Base-by-base conservation (phyloP, 371 early-diverging fungal genomes). In the Mucor velutinosus region DNA sequence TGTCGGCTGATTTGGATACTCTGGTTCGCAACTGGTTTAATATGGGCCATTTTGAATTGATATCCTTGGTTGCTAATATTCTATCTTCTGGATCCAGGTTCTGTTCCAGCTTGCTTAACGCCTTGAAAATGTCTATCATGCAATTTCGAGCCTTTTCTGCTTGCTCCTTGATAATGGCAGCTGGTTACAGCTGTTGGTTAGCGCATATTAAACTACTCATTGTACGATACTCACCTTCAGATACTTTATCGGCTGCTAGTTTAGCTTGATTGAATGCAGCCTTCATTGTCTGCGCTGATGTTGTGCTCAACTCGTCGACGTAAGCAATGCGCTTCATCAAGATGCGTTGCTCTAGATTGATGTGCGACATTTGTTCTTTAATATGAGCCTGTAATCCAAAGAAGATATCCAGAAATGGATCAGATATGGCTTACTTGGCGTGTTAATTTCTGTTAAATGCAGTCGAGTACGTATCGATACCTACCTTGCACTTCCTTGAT, bases 241-340 rank as follows among this genome's bases (percentile, higher is more conserved):
- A 33, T 15, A 72, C 7, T 53, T 64, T 72, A 12, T 72, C 73
- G 7, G 69, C 61, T n/a, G 57, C 68, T 7, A 62, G 21, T 29
- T 67, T 66, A 14, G 72, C 69, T 58, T 77, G 77, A 51, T 63
- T 67, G 23, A 72, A 49, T 12, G 73, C 70, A 23, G 47, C 15
- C 17, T 41, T 11, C 29, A 75, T 53, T 11, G 67, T 55, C 43
- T 72, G 68, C 1, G 66, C 25, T 0, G 65, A 60, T 17, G 62
- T 37, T 7, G 47, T 32, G 51, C 75, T 75, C 21, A 77, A 45
- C 27, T 77, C 73, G 33, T 77, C 73, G 12, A 70, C 75, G 49
- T 77, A 72, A 10, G 70, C 68, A 39, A 75, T 75, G 11, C 75
- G 64, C 23, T 70, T 70, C 23, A 75, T 58, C 19, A 77, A 23